Conservation (phyloP, 225 moss, liverwort and hornwort species). For the Pseudisothecium myosuroides region DNA sequence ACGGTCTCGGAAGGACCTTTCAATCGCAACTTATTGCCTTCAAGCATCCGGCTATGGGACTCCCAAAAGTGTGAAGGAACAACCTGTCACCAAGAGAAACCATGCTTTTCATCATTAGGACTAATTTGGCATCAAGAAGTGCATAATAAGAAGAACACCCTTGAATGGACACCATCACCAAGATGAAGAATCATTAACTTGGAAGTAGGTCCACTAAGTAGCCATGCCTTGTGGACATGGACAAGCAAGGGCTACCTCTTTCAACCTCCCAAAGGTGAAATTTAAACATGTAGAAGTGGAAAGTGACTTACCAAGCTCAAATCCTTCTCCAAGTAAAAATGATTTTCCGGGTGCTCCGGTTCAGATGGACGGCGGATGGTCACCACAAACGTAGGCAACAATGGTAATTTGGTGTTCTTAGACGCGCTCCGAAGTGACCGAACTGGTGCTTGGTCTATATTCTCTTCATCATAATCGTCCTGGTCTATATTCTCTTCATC, state of each 20-base stretch:
- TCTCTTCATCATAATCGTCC: background rate
- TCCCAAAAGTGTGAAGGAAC: background rate
- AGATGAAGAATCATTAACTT: background rate
- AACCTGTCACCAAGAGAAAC: background rate
- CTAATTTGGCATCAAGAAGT: too few relatives aligned
- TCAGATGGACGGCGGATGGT: fast-evolving
- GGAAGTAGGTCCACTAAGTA: background rate
- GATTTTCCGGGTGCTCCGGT: background rate
- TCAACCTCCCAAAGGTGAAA: background rate
- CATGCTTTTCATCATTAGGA: background rate
- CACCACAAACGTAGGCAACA: background rate
- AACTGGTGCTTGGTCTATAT: fast-evolving
- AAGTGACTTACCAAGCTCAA: background rate
- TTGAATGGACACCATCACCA: background rate
- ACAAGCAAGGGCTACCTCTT: background rate
- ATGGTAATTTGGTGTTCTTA: too few relatives aligned
- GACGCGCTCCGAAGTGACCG: fast-evolving
- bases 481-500: background rate
- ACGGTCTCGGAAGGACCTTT: background rate
- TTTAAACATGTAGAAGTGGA: fast-evolving
- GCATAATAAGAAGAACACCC: background rate
- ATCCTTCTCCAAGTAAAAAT: background rate
- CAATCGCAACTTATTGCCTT: background rate
- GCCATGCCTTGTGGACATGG: background rate
- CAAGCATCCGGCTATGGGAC: background rate